Conservation (phyloP, 2,329 filamentous ascomycete species). For the Ceratocystis huliohia region DNA sequence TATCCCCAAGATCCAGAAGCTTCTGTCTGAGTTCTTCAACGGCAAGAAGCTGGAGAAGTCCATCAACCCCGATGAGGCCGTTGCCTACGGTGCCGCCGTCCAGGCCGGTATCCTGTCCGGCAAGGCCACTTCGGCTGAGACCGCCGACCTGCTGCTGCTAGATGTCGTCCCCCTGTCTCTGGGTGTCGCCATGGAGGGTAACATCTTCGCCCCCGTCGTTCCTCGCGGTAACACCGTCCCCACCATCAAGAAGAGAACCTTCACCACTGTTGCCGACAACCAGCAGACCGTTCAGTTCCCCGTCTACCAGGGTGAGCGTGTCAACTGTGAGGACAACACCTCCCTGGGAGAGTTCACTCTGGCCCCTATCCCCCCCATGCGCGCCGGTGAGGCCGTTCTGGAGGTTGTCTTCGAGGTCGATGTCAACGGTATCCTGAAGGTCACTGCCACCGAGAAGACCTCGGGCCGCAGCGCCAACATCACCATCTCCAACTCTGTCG, state of each 20-base stretch:
- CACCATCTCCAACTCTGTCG: conserved; percentile 98
- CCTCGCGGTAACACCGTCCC: conserved; percentile 65
- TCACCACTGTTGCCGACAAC: conserved; percentile 71
- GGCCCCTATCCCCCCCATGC: conserved; percentile 75
- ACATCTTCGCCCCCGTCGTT: conserved; percentile 94
- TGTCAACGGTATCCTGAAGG: conserved; percentile 99
- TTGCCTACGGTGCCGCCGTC: conserved; percentile 96
- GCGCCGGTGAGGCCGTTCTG: conserved; percentile 87
- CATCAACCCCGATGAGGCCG: conserved; percentile 99
- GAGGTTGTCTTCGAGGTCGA: conserved; percentile 99
- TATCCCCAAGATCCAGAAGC: conserved; percentile 98
- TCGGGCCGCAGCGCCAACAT: conserved; percentile 98
- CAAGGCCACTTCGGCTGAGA: conserved; percentile 92
- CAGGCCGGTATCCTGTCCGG: conserved; percentile 98
- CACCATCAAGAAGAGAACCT: conserved; percentile 72
- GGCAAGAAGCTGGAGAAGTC: conserved; percentile 99
- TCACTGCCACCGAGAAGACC: conserved; percentile 97
- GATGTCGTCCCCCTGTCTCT: conserved; percentile 94
- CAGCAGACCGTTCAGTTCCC: conserved; percentile 83
- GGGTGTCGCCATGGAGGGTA: conserved; percentile 98
- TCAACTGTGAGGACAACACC: conserved; percentile 97
- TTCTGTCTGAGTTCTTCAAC: conserved; percentile 96
- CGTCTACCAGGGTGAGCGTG: conserved; percentile 89
- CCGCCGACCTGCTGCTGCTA: conserved; percentile 83
- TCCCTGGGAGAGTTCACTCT: conserved; percentile 95